phyloP scores from a whole-genome alignment of 345 rosid genomes.

The Triadica sebifera region DNA sequence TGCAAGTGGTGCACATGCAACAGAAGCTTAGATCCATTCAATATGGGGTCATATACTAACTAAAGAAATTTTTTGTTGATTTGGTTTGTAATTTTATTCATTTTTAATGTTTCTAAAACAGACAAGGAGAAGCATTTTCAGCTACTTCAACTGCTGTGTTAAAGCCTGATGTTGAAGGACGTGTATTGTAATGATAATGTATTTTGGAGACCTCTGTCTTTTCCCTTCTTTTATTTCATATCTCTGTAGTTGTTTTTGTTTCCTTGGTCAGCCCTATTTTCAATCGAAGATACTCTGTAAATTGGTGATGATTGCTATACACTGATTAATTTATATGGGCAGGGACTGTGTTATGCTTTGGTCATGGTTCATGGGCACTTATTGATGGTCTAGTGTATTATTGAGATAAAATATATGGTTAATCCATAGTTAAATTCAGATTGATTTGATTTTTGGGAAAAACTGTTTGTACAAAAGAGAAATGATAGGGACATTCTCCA shows the following conservation, averaged over 20 bases:
- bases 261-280: background rate
- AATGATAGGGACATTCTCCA: too few species aligned
- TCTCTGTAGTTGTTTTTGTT: background rate
- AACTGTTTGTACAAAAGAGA: too few species aligned
- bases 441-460: too few species aligned
- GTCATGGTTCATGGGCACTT: too few species aligned
- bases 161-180: slow-evolving; percentile 44
- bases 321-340: background rate
- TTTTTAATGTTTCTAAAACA: slow-evolving; percentile 25
- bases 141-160: slow-evolving; percentile 81
- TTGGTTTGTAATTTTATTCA: background rate
- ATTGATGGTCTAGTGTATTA: too few species aligned
- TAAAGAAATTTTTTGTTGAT: too few species aligned
- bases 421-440: too few species aligned
- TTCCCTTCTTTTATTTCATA: background rate
- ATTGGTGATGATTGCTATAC: slow-evolving; percentile 9
- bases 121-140: slow-evolving; percentile 69
- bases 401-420: too few species aligned
- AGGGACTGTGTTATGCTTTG: too few species aligned
- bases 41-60: background rate
- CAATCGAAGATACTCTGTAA: slow-evolving; percentile 5
- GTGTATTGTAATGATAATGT: background rate
- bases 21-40: slow-evolving; percentile 11
- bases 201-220: background rate
- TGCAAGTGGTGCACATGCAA: slow-evolving; percentile 19